Percentiles rank a stretch among this genome's conserved stretches.
Conservation (phyloP, 2,329 filamentous ascomycete genomes). For the Aspergillus pseudonomiae region DNA sequence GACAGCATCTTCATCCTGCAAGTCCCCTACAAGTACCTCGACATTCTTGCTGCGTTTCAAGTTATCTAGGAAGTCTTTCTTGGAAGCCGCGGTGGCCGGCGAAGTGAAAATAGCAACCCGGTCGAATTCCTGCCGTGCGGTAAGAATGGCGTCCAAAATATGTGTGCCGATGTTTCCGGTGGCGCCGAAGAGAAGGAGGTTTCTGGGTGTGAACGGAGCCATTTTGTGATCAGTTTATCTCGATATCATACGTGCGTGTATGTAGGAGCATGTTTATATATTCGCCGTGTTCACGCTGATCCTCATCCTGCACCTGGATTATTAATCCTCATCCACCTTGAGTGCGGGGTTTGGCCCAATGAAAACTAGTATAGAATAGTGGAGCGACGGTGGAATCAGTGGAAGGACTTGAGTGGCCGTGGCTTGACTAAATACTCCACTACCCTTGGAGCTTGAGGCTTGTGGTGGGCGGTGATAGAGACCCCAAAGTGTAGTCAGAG, state of each 20-base stretch:
- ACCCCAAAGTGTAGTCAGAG: too few species aligned
- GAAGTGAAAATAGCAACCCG: conserved; percentile 63
- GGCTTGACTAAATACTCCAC: too few species aligned
- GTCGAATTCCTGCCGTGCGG: conserved; percentile 53
- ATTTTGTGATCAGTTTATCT: background rate
- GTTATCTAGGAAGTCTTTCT: conserved; percentile 52
- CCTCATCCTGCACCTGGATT: background rate
- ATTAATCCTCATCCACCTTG: background rate
- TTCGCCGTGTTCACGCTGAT: background rate
- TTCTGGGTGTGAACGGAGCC: conserved; percentile 2
- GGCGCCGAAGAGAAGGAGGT: conserved; percentile 29
- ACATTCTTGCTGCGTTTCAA: conserved; percentile 51
- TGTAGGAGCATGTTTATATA: background rate
- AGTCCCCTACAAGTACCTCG: conserved; percentile 59
- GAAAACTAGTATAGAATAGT: background rate
- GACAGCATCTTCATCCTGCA: conserved; percentile 57
- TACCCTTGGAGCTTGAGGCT: too few species aligned
- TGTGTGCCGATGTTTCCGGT: conserved; percentile 35
- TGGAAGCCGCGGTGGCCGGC: conserved; percentile 52
- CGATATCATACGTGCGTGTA: background rate
- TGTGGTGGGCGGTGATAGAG: too few species aligned
- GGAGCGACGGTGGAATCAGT: background rate
- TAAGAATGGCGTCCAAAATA: conserved; percentile 55
- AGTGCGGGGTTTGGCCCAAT: background rate
- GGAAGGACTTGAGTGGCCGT: too few species aligned